Percentiles rank a stretch among this genome's conserved stretches.
Conservation (phyloP, 495 filamentous ascomycete genomes). For the Choiromyces venosus region DNA sequence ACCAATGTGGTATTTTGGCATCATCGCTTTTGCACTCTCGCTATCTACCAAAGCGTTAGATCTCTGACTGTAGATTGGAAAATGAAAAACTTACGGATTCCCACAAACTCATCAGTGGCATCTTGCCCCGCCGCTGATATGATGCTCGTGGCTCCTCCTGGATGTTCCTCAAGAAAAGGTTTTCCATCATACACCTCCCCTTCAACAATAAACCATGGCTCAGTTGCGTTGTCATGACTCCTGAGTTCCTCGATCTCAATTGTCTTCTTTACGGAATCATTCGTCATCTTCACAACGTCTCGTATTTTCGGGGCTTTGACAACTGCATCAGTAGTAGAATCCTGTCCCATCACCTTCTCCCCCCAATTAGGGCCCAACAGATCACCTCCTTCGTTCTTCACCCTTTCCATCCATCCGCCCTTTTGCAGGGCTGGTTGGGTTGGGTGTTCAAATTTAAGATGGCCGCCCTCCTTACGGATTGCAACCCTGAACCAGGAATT, state of each 20-base stretch:
- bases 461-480: conserved; percentile 60
- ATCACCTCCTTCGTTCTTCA: conserved; percentile 83
- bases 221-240: conserved; percentile 58
- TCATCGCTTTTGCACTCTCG: conserved; percentile 91
- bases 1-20: conserved; percentile 83
- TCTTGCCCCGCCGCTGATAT: conserved; percentile 76
- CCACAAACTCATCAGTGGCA: conserved; percentile 88
- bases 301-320: conserved; percentile 44
- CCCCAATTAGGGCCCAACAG: conserved; percentile 83
- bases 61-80: background rate
- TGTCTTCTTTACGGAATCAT: conserved; percentile 55
- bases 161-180: conserved; percentile 74
- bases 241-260: conserved; percentile 70
- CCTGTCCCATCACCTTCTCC: conserved; percentile 54
- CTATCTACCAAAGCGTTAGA: conserved; percentile 54
- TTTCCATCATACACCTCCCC: conserved; percentile 92
- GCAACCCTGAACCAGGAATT: conserved; percentile 88
- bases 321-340: conserved; percentile 29
- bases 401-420: conserved; percentile 93
- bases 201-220: conserved; percentile 88
- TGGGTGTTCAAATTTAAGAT: conserved; percentile 78
- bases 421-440: conserved; percentile 68
- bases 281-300: conserved; percentile 77
- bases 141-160: conserved; percentile 85
- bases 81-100: conserved; percentile 65